Percentiles rank a stretch among this genome's conserved stretches.
Evolutionary conservation across 1,284 basidiomycete genomes (phyloP).

Genomic region (Trichosporon coremiiforme): DNA sequence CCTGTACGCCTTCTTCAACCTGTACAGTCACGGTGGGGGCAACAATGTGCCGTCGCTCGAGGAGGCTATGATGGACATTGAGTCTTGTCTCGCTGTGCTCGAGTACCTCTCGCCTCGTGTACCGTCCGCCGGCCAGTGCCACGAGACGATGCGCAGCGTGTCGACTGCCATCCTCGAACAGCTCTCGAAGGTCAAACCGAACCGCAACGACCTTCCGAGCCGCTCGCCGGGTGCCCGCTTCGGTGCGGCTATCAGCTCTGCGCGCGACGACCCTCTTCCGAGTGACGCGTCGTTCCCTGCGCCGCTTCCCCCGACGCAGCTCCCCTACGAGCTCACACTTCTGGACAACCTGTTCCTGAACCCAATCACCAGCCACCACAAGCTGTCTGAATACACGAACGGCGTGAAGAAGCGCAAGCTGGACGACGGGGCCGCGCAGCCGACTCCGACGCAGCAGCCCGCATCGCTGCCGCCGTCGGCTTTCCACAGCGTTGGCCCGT

Average conservation of each 20-base stretch:
- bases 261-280: constrained; percentile 49
- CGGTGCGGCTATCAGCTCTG: constrained; percentile 50
- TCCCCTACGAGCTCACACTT: constrained; percentile 56
- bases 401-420: constrained; percentile 38
- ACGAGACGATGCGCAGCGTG: constrained; percentile 54
- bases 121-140: constrained; percentile 54
- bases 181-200: constrained; percentile 43
- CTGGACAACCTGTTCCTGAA: constrained; percentile 58
- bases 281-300: constrained; percentile 48
- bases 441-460: constrained; percentile 2
- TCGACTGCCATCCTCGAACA: constrained; percentile 54
- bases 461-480: constrained; percentile 39
- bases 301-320: constrained; percentile 48
- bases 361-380: constrained; percentile 55
- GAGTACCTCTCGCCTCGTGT: constrained; percentile 56
- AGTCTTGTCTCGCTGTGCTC: constrained; percentile 54
- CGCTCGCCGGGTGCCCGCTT: constrained; percentile 38
- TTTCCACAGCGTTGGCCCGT: constrained; percentile 41
- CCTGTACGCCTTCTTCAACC: constrained; percentile 57
- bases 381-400: constrained; percentile 55
- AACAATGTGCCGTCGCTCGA: constrained; percentile 52
- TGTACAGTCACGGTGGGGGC: constrained; percentile 55
- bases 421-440: constrained; percentile 20
- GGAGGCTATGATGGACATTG: constrained; percentile 56
- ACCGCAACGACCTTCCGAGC: constrained; percentile 30